A percentile compares a stretch with the other conserved stretches of the same genome.
Conservation (phyloP, 2,329 filamentous ascomycete genomes). For the Fonsecaea pugnacius region DNA sequence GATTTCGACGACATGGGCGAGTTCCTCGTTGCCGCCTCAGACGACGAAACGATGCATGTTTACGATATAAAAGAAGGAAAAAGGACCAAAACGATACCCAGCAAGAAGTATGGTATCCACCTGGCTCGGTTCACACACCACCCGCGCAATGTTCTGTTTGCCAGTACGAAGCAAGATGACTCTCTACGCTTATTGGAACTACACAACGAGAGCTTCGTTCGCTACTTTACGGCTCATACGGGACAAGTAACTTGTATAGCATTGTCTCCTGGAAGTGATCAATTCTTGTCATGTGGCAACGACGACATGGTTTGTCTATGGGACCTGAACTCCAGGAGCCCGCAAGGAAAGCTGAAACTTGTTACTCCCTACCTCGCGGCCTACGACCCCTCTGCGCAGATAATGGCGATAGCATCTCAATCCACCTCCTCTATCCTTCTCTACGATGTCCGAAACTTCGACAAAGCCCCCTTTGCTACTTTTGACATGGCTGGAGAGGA, state of each 20-base stretch:
- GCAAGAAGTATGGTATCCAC: slow-evolving; percentile 96
- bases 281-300: slow-evolving; percentile 87
- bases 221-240: slow-evolving; percentile 93
- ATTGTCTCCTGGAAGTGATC: slow-evolving; percentile 83
- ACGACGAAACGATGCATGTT: slow-evolving; percentile 93
- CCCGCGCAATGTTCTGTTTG: slow-evolving; percentile 87
- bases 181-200: slow-evolving; percentile 80
- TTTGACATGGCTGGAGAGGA: slow-evolving; percentile 73
- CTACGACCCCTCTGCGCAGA: slow-evolving; percentile 88
- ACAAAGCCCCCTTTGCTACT: slow-evolving; percentile 83
- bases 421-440: slow-evolving; percentile 78
- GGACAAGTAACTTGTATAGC: slow-evolving; percentile 80
- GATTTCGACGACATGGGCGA: slow-evolving; percentile 97
- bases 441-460: slow-evolving; percentile 92
- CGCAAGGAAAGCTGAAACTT: slow-evolving; percentile 78
- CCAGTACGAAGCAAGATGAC: slow-evolving; percentile 92
- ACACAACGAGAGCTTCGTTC: slow-evolving; percentile 94
- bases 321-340: slow-evolving; percentile 80
- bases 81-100: slow-evolving; percentile 84
- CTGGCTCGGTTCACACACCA: slow-evolving; percentile 94
- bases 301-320: slow-evolving; percentile 92
- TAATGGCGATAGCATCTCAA: slow-evolving; percentile 88
- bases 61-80: slow-evolving; percentile 92
- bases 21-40: slow-evolving; percentile 85
- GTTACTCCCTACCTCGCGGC: slow-evolving; percentile 80